A percentile compares a stretch with the other conserved stretches of the same genome.
These are phyloP conservation scores for Catunica adiposa DNA, from an alignment of 2,329 filamentous ascomycete genomes.

Conservation along the genomic window DNA sequence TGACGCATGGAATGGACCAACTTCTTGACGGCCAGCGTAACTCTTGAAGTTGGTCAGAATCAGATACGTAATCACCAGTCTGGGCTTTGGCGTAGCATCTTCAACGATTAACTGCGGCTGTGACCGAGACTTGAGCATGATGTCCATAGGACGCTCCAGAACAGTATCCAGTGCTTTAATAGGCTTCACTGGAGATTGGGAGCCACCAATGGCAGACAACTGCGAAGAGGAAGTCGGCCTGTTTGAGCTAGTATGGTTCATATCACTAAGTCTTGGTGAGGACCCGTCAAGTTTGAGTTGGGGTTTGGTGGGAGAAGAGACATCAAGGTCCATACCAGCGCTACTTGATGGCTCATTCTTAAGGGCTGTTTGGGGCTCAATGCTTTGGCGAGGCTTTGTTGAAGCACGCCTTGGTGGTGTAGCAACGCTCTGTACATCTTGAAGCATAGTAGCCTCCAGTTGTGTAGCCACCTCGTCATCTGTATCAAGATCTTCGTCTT, in stretches of 20 bases:
- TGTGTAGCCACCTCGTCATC: constrained; percentile 12
- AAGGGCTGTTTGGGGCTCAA: background rate
- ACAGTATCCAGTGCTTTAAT: constrained; percentile 62
- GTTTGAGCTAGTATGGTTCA: constrained; percentile 48
- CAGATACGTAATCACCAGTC: constrained; percentile 84
- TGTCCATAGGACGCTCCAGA: constrained; percentile 83
- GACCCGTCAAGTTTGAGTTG: constrained; percentile 6
- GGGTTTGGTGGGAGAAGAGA: constrained; percentile 6
- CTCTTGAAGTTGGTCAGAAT: constrained; percentile 97
- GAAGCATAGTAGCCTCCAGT: constrained; percentile 6
- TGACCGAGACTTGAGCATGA: constrained; percentile 72
- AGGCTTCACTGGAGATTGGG: constrained; percentile 43
- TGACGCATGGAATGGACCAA: constrained; percentile 89
- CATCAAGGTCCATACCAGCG: constrained; percentile 1
- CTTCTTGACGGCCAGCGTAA: constrained; percentile 87
- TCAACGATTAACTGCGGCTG: constrained; percentile 52
- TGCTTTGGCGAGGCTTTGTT: background rate
- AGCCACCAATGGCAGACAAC: constrained; percentile 32
- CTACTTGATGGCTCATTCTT: constrained; percentile 6
- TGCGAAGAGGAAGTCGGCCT: constrained; percentile 24
- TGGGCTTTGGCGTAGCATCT: constrained; percentile 59
- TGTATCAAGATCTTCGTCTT: constrained; percentile 2
- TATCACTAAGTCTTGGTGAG: constrained; percentile 2
- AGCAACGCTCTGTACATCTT: background rate
- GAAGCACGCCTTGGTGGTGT: background rate